Percentiles rank a stretch among this genome's conserved stretches.
These are phyloP conservation scores for Euphorbia schlechtendalii DNA, from an alignment of 441 rosid species.

Conservation along the genomic window DNA sequence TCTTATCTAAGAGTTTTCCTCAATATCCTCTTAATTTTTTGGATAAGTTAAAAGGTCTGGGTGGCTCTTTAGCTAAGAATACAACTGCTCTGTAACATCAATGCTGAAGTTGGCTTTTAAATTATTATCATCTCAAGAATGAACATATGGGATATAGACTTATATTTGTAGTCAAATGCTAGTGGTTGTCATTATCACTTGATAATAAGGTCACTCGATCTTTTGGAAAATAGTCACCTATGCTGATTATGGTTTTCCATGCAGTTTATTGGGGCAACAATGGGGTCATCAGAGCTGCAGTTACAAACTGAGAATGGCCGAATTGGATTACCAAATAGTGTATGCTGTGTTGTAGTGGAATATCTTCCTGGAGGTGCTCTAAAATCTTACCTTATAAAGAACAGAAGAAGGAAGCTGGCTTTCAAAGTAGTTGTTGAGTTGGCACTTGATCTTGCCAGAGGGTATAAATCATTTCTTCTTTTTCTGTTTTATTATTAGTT, in stretches of 20 bases:
- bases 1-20: not conserved
- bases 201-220: not conserved
- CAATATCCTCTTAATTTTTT: not conserved
- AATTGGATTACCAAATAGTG: conserved; percentile 66
- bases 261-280: conserved; percentile 91
- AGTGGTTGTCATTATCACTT: no score
- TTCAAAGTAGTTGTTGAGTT: conserved; percentile 86
- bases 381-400: conserved; percentile 73
- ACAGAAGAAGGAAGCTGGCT: conserved; percentile 73
- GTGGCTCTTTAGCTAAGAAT: not conserved
- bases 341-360: conserved; percentile 93
- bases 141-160: not conserved
- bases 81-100: not conserved
- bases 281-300: conserved; percentile 75
- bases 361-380: conserved; percentile 90
- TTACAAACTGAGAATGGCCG: conserved; percentile 74
- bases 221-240: conserved; percentile 5
- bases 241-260: conserved; percentile 19
- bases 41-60: not conserved
- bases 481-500: conserved; percentile 3
- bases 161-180: no score
- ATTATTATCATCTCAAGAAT: not conserved
- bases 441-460: conserved; percentile 95
- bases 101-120: not conserved
- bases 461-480: conserved; percentile 34